phyloP scores from a whole-genome alignment of 495 filamentous ascomycete species.

The Polyplosphaeria fusca region DNA sequence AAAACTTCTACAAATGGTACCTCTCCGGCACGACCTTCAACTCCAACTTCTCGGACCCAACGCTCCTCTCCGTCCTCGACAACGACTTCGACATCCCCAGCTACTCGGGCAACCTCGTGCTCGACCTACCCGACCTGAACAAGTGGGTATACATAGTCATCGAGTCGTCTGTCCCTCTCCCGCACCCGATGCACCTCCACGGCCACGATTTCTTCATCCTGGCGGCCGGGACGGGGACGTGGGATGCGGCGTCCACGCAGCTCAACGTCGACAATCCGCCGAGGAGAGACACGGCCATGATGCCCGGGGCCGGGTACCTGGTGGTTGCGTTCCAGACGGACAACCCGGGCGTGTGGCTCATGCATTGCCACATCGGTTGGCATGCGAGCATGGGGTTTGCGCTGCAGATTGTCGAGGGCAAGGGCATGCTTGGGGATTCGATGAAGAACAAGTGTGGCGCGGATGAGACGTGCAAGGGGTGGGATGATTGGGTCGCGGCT shows the following conservation, averaged over 20 bases:
- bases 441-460: constrained; percentile 7
- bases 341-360: constrained; percentile 41
- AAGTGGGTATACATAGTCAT: constrained; percentile 44
- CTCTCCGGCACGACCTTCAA: constrained; percentile 39
- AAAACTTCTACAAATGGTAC: constrained; percentile 42
- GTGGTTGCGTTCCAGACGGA: constrained; percentile 37
- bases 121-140: constrained; percentile 36
- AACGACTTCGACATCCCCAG: constrained; percentile 33
- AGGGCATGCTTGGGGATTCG: constrained; percentile 26
- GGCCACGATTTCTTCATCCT: constrained; percentile 43
- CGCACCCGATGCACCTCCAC: constrained; percentile 40
- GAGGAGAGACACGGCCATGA: constrained; percentile 36
- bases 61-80: constrained; percentile 33
- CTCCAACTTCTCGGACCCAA: constrained; percentile 36
- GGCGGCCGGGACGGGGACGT: constrained; percentile 29
- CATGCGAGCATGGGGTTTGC: constrained; percentile 40
- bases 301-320: constrained; percentile 35
- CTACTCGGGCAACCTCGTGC: constrained; percentile 33
- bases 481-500: constrained; percentile 8
- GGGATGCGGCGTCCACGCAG: constrained; percentile 1
- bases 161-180: constrained; percentile 27
- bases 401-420: constrained; percentile 40
- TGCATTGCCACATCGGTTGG: constrained; percentile 42
- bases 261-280: constrained; percentile 39
- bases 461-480: constrained; percentile 9